Evolutionary conservation across 2,329 filamentous ascomycete species (phyloP).

Genomic region (Neonectria coccinea): DNA sequence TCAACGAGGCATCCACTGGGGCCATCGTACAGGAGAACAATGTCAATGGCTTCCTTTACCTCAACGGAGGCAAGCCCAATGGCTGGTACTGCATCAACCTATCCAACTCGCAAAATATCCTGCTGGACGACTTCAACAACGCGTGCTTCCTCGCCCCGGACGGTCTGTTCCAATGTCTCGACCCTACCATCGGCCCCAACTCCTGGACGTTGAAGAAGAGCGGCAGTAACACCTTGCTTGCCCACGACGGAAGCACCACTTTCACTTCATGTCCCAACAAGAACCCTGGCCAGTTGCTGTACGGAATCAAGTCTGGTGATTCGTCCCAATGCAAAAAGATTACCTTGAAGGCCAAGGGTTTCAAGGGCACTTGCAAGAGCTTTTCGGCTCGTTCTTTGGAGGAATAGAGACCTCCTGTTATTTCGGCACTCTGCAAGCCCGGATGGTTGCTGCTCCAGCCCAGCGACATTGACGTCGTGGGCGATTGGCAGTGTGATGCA

Average conservation of each 20-base stretch:
- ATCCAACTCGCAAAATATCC: conserved; percentile 38
- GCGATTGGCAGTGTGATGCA: conserved; percentile 17
- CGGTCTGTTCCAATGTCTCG: conserved; percentile 48
- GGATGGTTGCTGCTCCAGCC: conserved; percentile 9
- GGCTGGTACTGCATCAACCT: conserved; percentile 51
- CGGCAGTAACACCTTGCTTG: conserved; percentile 38
- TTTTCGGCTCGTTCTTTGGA: conserved; percentile 24
- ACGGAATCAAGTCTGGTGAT: conserved; percentile 33
- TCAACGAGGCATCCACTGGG: conserved; percentile 43
- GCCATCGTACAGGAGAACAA: conserved; percentile 45
- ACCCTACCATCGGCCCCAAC: conserved; percentile 47
- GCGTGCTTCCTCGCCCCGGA: conserved; percentile 49
- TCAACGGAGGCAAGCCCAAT: conserved; percentile 38
- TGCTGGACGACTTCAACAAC: conserved; percentile 46
- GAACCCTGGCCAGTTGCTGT: conserved; percentile 42
- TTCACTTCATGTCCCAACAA: conserved; percentile 46
- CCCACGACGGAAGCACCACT: conserved; percentile 39
- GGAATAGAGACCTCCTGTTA: conserved; percentile 4
- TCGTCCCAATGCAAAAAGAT: conserved; percentile 39
- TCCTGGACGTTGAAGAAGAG: conserved; percentile 44
- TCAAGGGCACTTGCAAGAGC: conserved; percentile 45
- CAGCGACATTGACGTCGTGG: conserved; percentile 3
- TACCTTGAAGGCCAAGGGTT: conserved; percentile 41
- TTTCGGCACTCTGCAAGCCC: conserved; percentile 8
- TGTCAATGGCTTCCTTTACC: conserved; percentile 43